phyloP scores from a whole-genome alignment of 1,284 basidiomycete species.

The Lignosus rhinocerotis region DNA sequence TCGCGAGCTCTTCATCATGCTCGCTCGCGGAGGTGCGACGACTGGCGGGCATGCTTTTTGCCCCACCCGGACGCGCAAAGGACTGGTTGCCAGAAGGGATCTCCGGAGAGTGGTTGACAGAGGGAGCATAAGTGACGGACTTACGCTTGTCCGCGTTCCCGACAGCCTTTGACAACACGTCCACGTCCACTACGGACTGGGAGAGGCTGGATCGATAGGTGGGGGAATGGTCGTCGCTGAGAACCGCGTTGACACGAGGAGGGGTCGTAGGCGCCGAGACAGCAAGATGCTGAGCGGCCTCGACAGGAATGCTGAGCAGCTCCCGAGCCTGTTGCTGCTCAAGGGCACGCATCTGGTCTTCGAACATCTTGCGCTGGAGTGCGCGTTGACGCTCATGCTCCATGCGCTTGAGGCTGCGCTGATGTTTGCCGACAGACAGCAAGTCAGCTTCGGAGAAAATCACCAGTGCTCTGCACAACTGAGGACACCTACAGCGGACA shows the following conservation, averaged over 20 bases:
- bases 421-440: slow-evolving; percentile 18
- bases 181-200: slow-evolving; percentile 54
- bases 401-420: slow-evolving; percentile 87
- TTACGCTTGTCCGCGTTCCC: slow-evolving; percentile 78
- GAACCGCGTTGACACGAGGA: slow-evolving; percentile 68
- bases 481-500: slow-evolving; percentile 65
- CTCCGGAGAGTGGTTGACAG: slow-evolving; percentile 71
- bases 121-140: slow-evolving; percentile 81
- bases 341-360: slow-evolving; percentile 89
- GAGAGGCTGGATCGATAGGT: slow-evolving; percentile 44
- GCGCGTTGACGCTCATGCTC: slow-evolving; percentile 88
- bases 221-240: slow-evolving; percentile 47
- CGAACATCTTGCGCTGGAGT: slow-evolving; percentile 86
- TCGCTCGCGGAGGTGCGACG: slow-evolving; percentile 80
- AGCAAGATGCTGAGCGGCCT: slow-evolving; percentile 67
- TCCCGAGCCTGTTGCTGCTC: slow-evolving; percentile 91
- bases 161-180: slow-evolving; percentile 63
- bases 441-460: slow-evolving; percentile 15
- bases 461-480: not conserved
- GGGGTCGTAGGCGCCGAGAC: slow-evolving; percentile 83
- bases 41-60: slow-evolving; percentile 87
- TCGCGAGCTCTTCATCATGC: slow-evolving; percentile 77
- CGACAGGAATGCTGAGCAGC: slow-evolving; percentile 71
- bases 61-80: slow-evolving; percentile 66
- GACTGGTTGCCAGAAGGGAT: slow-evolving; percentile 50